These are phyloP conservation scores for Auricularia cornea DNA, from an alignment of 768 basidiomycete genomes.

Conservation along the genomic window DNA sequence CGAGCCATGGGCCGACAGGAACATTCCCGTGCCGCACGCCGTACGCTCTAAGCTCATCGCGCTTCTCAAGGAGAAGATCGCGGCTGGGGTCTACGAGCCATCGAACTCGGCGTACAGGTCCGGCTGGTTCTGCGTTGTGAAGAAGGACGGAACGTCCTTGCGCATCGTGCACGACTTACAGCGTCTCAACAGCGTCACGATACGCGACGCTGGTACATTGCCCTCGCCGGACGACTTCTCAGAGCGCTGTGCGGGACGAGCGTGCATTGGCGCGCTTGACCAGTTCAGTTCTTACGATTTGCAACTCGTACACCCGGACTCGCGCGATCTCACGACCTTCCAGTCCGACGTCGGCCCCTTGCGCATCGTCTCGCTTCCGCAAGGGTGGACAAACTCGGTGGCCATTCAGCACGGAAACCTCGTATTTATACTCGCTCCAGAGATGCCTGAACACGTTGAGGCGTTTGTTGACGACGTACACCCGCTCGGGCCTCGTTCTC, in stretches of 20 bases:
- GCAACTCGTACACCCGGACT: slow-evolving; percentile 19
- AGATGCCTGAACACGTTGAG: slow-evolving; percentile 30
- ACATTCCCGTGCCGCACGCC: slow-evolving; percentile 27
- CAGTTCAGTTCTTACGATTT: slow-evolving; percentile 29
- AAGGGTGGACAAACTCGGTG: slow-evolving; percentile 34
- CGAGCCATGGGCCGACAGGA: slow-evolving; percentile 26
- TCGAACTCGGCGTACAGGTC: slow-evolving; percentile 31
- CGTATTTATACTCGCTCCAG: slow-evolving; percentile 26
- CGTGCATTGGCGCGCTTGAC: slow-evolving; percentile 17
- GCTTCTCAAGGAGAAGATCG: slow-evolving; percentile 29
- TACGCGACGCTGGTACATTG: slow-evolving; percentile 28
- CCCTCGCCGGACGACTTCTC: slow-evolving; percentile 26
- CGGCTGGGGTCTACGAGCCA: slow-evolving; percentile 31
- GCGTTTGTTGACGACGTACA: slow-evolving; percentile 35
- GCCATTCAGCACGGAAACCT: slow-evolving; percentile 35
- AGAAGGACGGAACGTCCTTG: slow-evolving; percentile 10
- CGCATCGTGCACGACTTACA: slow-evolving; percentile 32
- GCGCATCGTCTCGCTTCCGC: slow-evolving; percentile 24
- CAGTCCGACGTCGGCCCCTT: slow-evolving; percentile 28
- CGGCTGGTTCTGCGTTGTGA: slow-evolving; percentile 28
- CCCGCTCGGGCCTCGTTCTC: slow-evolving; percentile 24
- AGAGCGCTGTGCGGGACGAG: slow-evolving; percentile 25
- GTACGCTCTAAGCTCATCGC: slow-evolving; percentile 20
- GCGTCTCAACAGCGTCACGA: slow-evolving; percentile 30
- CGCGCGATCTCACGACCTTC: slow-evolving; percentile 33